These are phyloP conservation scores for Penium margaritaceum DNA, from an alignment of 139 green algal genomes.

Conservation along the genomic window DNA sequence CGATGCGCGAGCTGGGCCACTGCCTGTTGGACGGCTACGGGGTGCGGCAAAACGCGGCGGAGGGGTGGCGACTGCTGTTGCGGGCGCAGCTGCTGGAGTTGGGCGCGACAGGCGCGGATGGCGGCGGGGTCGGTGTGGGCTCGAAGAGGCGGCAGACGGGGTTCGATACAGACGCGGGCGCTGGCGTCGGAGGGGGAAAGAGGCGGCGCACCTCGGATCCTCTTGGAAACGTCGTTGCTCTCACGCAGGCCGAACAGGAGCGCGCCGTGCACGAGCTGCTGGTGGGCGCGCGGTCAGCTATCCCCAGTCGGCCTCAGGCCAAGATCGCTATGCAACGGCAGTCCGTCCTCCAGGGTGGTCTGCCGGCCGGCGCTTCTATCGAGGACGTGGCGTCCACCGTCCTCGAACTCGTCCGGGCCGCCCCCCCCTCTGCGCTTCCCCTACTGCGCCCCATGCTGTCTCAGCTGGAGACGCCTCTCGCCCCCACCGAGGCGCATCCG, in stretches of 20 bases:
- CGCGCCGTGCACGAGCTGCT: not conserved
- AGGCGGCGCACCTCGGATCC: not conserved
- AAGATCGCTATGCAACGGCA: not conserved
- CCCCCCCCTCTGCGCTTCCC: too few species aligned
- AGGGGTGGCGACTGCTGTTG: slow-evolving; percentile 34
- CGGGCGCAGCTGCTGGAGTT: slow-evolving; percentile 28
- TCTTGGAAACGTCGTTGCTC: slow-evolving; percentile 6
- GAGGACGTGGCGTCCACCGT: not conserved
- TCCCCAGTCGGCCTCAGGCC: not conserved
- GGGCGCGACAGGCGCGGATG: not conserved
- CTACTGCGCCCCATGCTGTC: too few species aligned
- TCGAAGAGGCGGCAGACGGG: not conserved
- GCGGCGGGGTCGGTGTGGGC: not conserved
- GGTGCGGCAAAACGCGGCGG: slow-evolving; percentile 14
- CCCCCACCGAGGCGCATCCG: not conserved
- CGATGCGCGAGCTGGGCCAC: slow-evolving; percentile 41
- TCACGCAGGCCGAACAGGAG: slow-evolving; percentile 7
- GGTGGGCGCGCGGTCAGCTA: not conserved
- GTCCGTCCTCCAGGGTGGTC: not conserved
- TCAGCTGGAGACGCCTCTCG: not conserved
- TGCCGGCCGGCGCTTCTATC: not conserved
- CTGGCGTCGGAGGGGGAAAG: too few species aligned
- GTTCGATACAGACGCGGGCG: not conserved
- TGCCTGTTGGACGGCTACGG: slow-evolving; percentile 45
- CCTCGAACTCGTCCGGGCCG: not conserved